Base-by-base conservation (phyloP, 257 asterid genomes). In the Eustoma russellianum region DNA sequence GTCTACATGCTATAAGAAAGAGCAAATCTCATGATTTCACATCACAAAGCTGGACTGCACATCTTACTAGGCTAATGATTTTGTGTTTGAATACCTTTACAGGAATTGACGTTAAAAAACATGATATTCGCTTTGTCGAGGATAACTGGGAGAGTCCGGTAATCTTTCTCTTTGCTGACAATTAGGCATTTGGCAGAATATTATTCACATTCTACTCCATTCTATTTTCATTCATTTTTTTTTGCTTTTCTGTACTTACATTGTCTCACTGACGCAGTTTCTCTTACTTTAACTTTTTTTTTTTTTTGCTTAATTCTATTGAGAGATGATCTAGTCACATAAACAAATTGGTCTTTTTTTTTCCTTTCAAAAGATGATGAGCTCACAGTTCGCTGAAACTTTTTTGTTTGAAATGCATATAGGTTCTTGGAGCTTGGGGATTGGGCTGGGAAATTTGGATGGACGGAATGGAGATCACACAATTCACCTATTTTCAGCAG, bases 111-210 rank as follows among this genome's bases (percentile, higher is more conserved):
- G 91, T 92, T 59, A 79, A 85, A 69, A 93, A 80, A 67, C 98
- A 92, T 24, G 97, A 92, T 75, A 88, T 92, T 62, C 97, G 98
- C 54, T 92, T 92, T 74, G 98, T 92, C n/a, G 98, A 92, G 81
- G 98, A 92, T 81, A 92, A 92, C 59, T 92, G 98, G 98, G 97
- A 92, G 78, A 92, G 98, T 63, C 98, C 97, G 82, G 98, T 91
- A 76, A 81, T 88, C 61, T 59, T 62, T 52, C 24, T 73, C 60
- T 52, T 49, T 68, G 50, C 54, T 24, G 52, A 18, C 51, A 12
- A 30, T 33, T 66, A 14, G 58, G 14, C 52, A 38, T 53, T 50
- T 18, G 62, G 56, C 38, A 47, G n/a, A 13, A 7, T n/a, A 47
- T 16, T 14, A 30, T 10, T 6, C 34, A 9, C 28, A 11, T 24